Base-by-base conservation (phyloP, 495 filamentous ascomycete species). In the Xylaria venustula region DNA sequence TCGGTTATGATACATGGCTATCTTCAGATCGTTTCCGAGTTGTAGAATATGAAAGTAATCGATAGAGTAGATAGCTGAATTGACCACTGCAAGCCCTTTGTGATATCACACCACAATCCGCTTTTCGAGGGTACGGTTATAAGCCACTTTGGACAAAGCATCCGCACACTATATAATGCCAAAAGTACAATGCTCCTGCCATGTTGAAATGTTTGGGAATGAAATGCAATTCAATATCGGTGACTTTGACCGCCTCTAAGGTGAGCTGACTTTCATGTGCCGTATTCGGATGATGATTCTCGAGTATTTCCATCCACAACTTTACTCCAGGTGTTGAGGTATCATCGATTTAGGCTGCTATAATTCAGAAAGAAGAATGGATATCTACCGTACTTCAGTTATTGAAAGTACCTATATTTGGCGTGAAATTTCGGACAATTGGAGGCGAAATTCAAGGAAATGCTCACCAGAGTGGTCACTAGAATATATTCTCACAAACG, bases 51-150 rank as follows among this genome's bases (percentile, higher is more conserved):
- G 3, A 11, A 12, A 30, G 49, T 23, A 30, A 11, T 5, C 17
- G 23, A 37, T 20, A 51, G 3, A 20, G 26, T 28, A 51, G 19
- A 12, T 11, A 23, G 32, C 12, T 8, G 48, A 51, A 20, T 36
- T 52, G 49, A 32, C 19, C 32, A 32, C 28, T 52, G 49, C 49
- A 52, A 52, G 49, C 49, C 32, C 19, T 20, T 37, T 36, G 49
- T 22, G 49, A 37, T 52, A 52, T 52, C 49, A 52, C 49, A 34
- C 30, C 49, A 36, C 49, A 34, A n/a, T 22, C 34, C 30, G 19
- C 14, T 22, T 17, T 36, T 22, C 19, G 32, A 23, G 12, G 49
- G 11, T 52, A 12, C 32, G 12, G 30, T n/a, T 52, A 26, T 23
- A 14, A 37, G 30, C 49, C 30, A 52, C 49, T 1, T 19, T 14